Evolutionary conservation across 164 flowering plant species (phyloP).

Genomic region (Nymphaea thermarum): DNA sequence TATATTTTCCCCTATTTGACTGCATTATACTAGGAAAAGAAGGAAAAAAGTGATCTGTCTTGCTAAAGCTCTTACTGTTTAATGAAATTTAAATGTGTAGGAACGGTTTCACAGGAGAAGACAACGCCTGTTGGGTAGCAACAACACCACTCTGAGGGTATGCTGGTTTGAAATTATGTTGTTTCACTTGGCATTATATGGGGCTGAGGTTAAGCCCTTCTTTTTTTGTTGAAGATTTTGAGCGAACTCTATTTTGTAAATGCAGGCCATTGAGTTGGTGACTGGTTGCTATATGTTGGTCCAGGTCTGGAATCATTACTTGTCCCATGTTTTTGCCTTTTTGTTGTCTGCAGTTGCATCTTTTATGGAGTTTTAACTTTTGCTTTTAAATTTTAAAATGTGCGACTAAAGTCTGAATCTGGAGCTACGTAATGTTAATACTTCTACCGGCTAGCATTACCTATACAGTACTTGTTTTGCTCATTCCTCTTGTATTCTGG

Average conservation of each 20-base stretch:
- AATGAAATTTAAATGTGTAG: slow-evolving; percentile 27
- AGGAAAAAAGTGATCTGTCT: neutral
- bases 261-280: slow-evolving; percentile 91
- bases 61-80: neutral
- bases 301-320: slow-evolving; percentile 38
- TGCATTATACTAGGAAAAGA: too few relatives aligned
- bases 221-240: neutral
- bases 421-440: too few relatives aligned
- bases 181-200: neutral
- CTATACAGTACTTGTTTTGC: too few relatives aligned
- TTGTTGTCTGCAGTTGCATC: neutral
- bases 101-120: slow-evolving; percentile 84
- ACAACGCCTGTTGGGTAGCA: slow-evolving; percentile 79
- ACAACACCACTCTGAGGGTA: slow-evolving; percentile 85
- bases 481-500: too few relatives aligned
- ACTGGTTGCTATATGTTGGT: slow-evolving; percentile 87
- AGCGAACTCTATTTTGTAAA: neutral
- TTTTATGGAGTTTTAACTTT: too few relatives aligned
- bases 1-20: too few relatives aligned
- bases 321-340: slow-evolving; percentile 1
- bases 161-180: neutral
- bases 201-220: neutral
- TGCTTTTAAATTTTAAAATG: too few relatives aligned
- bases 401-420: too few relatives aligned
- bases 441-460: too few relatives aligned